Evolutionary conservation across 495 filamentous ascomycete genomes (phyloP).

Genomic region (Podospora appendiculata): DNA sequence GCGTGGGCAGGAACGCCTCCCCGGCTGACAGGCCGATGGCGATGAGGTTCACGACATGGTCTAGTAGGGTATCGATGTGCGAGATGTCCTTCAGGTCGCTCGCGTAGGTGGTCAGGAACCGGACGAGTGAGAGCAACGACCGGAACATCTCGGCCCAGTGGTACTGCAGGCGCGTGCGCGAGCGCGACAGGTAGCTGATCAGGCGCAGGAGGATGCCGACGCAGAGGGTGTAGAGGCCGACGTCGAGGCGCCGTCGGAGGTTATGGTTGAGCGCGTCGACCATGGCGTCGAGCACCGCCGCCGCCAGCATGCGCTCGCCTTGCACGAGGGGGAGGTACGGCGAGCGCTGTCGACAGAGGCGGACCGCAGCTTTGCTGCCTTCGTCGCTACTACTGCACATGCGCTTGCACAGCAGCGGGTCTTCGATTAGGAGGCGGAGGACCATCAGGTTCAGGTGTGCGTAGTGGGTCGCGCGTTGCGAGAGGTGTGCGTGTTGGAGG

Average conservation of each 20-base stretch:
- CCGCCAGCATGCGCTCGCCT: slow-evolving; percentile 61
- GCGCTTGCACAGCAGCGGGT: slow-evolving; percentile 72
- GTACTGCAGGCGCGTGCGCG: slow-evolving; percentile 68
- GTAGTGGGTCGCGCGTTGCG: slow-evolving; percentile 67
- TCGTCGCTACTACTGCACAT: slow-evolving; percentile 57
- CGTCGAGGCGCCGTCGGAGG: slow-evolving; percentile 74
- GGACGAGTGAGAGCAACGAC: slow-evolving; percentile 77
- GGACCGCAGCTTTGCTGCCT: slow-evolving; percentile 65
- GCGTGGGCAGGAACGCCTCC: slow-evolving; percentile 86
- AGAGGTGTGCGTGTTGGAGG: slow-evolving; percentile 86
- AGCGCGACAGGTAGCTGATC: slow-evolving; percentile 73
- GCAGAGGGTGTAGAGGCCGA: slow-evolving; percentile 70
- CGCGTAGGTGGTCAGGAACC: slow-evolving; percentile 82
- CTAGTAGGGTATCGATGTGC: slow-evolving; percentile 52
- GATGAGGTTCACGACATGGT: slow-evolving; percentile 74
- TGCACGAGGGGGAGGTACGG: slow-evolving; percentile 75
- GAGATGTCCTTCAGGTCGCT: slow-evolving; percentile 59
- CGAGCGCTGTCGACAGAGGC: slow-evolving; percentile 83
- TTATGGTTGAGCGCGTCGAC: slow-evolving; percentile 93
- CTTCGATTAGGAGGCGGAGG: slow-evolving; percentile 82
- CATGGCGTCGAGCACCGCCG: slow-evolving; percentile 75
- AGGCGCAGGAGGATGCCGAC: slow-evolving; percentile 76
- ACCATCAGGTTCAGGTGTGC: slow-evolving; percentile 74
- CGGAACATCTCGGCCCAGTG: slow-evolving; percentile 97
- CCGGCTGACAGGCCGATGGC: slow-evolving; percentile 80